Base-by-base conservation (phyloP, 495 filamentous ascomycete genomes). In the Niebla homalea region DNA sequence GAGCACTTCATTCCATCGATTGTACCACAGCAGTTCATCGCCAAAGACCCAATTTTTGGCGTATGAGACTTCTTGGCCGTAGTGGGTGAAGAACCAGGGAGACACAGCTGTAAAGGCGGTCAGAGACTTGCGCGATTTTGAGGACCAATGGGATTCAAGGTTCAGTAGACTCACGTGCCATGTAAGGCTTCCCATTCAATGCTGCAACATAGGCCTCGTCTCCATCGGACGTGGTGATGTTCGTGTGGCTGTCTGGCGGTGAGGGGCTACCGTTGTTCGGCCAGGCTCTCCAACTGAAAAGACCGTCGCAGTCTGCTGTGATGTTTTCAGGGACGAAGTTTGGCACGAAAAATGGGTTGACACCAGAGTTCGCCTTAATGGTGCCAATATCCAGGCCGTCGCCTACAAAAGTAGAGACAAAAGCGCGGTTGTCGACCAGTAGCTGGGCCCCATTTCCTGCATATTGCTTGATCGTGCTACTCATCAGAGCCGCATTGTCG, bases 41-140 rank as follows among this genome's bases (percentile, higher is more conserved):
- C 76, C 75, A 61, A 77, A 85, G 25, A 84, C 71, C 83, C 83
- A 88, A 55, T 86, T 84, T 60, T 89, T 89, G 51, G 67, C 66
- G 43, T 73, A 73, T 20, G 37, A 45, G 6, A 56, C 57, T 42
- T 58, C 56, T 7, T 39, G 45, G 0, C 84, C 79, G 16, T 87
- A 67, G 46, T 83, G 81, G 29, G 46, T 54, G 20, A 19, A 50
- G 25, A 54, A 54, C 48, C 51, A 54, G 15, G 51, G 36, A 29
- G 52, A 46, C 21, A 57, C 51, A 14, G 47, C 54, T 54, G 23
- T 25, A 11, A 51, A 46, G 23, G 20, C 19, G 23, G n/a, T 23
- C n/a, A 32, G 19, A 23, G 12, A 2, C 7, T 22, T 43, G 19
- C 12, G 21, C 8, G 25, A 22, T 26, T 22, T 47, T 16, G 1